phyloP scores from a whole-genome alignment of 306 rosid genomes.

The Hippophae gyantsensis region DNA sequence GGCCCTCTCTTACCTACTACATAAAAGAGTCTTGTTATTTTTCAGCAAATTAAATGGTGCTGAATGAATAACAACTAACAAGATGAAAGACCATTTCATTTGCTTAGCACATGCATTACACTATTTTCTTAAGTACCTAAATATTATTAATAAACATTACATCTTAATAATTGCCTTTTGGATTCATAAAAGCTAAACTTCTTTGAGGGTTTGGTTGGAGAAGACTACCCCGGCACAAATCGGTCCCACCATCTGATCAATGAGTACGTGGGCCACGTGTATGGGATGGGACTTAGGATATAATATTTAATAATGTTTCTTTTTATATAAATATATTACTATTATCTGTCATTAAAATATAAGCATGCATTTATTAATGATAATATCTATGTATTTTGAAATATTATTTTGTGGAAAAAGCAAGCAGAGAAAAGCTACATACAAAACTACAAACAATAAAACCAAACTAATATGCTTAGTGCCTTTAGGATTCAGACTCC shows the following conservation, averaged over 20 bases:
- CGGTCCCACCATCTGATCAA: conserved; percentile 39
- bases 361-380: conserved; percentile 36
- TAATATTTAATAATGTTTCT: conserved; percentile 26
- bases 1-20: conserved; percentile 37
- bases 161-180: background rate
- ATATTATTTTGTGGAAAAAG: conserved; percentile 4
- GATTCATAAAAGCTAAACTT: conserved; percentile 18
- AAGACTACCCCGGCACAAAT: conserved; percentile 15
- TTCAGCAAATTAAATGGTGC: conserved; percentile 36
- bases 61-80: conserved; percentile 9
- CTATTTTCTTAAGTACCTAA: conserved; percentile 25
- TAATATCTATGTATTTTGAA: conserved; percentile 8
- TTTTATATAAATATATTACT: conserved; percentile 8
- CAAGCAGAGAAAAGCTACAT: conserved; percentile 10
- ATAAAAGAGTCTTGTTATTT: conserved; percentile 5
- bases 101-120: conserved; percentile 45
- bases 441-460: conserved; percentile 10
- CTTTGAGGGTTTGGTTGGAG: conserved; percentile 28
- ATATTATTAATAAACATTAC: background rate
- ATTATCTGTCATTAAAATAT: background rate
- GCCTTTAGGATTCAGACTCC: too few species aligned
- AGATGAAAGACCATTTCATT: conserved; percentile 12
- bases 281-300: conserved; percentile 29
- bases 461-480: background rate
- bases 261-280: conserved; percentile 55